phyloP scores from a whole-genome alignment of 1,284 basidiomycete genomes.

The Boletellus sp. region DNA sequence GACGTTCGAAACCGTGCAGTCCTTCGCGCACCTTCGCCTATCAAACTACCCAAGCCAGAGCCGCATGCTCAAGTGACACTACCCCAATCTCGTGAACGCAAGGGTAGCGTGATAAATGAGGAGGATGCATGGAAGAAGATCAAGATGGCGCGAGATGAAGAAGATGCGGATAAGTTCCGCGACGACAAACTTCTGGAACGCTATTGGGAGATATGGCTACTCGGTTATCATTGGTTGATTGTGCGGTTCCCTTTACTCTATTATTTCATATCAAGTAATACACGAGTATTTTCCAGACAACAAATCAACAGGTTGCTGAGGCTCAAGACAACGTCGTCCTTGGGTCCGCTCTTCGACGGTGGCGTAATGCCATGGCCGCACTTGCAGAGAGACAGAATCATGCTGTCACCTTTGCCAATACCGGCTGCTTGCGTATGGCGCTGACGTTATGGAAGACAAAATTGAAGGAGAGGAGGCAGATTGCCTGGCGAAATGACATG shows the following conservation, averaged over 20 bases:
- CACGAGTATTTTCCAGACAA: conserved; percentile 43
- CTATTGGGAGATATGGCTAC: conserved; percentile 69
- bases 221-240: conserved; percentile 63
- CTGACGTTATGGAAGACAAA: conserved; percentile 49
- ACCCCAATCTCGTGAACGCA: conserved; percentile 35
- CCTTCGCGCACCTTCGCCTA: conserved; percentile 29
- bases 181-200: conserved; percentile 58
- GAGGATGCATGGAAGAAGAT: conserved; percentile 77
- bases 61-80: conserved; percentile 13
- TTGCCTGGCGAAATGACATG: conserved; percentile 63
- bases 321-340: conserved; percentile 57
- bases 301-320: conserved; percentile 56
- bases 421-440: conserved; percentile 39
- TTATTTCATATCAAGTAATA: conserved; percentile 11
- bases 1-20: conserved; percentile 15
- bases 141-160: conserved; percentile 61
- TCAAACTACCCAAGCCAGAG: conserved; percentile 28
- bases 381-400: conserved; percentile 39
- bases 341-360: conserved; percentile 53
- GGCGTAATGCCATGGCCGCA: conserved; percentile 44
- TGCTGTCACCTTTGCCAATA: conserved; percentile 41
- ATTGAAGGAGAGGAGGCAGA: conserved; percentile 48
- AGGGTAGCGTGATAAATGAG: conserved; percentile 51
- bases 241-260: conserved; percentile 42
- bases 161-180: conserved; percentile 66